Evolutionary conservation across 106 monocot genomes (phyloP).

Genomic region (Dendrobium catenatum): DNA sequence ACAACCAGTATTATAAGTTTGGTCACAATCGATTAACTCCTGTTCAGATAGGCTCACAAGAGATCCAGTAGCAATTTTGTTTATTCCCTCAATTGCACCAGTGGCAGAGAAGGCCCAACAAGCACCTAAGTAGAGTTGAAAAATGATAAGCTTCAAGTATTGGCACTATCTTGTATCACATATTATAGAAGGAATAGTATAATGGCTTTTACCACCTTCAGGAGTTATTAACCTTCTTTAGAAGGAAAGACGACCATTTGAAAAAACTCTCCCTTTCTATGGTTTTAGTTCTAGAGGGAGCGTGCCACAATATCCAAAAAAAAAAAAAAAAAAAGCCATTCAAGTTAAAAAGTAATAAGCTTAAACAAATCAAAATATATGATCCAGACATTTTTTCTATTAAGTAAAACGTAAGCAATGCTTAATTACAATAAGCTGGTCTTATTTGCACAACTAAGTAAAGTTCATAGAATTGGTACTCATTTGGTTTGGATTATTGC

Average conservation of each 20-base stretch:
- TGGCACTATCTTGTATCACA: not conserved
- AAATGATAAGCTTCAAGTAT: not conserved
- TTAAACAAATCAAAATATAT: too few species aligned
- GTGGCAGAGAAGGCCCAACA: slow-evolving; percentile 99
- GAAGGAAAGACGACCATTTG: not conserved
- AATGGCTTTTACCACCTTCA: not conserved
- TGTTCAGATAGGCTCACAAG: slow-evolving; percentile 95
- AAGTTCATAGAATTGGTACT: too few species aligned
- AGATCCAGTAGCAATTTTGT: slow-evolving; percentile 78
- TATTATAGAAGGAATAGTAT: not conserved
- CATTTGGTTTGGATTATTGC: too few species aligned
- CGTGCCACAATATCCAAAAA: too few species aligned
- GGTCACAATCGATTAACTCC: slow-evolving; percentile 89
- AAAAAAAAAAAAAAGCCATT: too few species aligned
- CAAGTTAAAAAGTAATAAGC: too few species aligned
- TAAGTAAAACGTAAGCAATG: too few species aligned
- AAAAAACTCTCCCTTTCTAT: not conserved
- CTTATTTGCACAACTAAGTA: too few species aligned
- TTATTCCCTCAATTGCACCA: slow-evolving; percentile 99
- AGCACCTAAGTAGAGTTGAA: slow-evolving; percentile 46
- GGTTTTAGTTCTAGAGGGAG: too few species aligned
- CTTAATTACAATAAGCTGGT: too few species aligned
- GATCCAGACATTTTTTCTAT: too few species aligned
- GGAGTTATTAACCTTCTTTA: not conserved
- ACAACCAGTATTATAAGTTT: slow-evolving; percentile 73